Percentiles rank a stretch among this genome's conserved stretches.
Conservation (phyloP, 2,329 filamentous ascomycete species). For the Cercospora sojina region DNA sequence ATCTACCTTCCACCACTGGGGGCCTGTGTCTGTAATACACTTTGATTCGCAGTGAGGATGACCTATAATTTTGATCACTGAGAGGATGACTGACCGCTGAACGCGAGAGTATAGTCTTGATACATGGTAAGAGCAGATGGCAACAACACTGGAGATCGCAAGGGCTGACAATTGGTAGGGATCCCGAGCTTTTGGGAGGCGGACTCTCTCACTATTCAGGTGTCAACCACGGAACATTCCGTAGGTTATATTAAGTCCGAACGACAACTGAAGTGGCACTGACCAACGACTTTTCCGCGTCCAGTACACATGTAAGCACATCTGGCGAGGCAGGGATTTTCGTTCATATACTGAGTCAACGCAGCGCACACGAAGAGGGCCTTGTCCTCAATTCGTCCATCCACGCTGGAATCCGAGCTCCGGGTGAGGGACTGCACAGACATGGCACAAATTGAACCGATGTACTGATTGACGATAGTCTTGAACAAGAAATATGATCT, state of each 20-base stretch:
- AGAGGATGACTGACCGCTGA: background rate
- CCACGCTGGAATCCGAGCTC: slow-evolving; percentile 62
- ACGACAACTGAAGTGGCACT: background rate
- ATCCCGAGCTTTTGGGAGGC: slow-evolving; percentile 56
- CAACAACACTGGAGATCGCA: background rate
- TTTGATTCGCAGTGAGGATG: slow-evolving; percentile 54
- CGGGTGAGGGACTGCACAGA: slow-evolving; percentile 27
- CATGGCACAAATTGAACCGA: background rate
- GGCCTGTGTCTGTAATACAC: slow-evolving; percentile 57
- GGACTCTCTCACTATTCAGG: slow-evolving; percentile 60
- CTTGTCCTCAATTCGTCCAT: slow-evolving; percentile 59
- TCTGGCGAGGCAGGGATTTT: slow-evolving; percentile 30
- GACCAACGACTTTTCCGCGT: background rate
- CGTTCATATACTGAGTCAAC: slow-evolving; percentile 39
- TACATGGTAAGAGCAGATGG: background rate
- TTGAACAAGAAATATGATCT: slow-evolving; percentile 52
- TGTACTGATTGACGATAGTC: slow-evolving; percentile 32
- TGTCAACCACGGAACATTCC: slow-evolving; percentile 61
- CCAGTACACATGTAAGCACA: slow-evolving; percentile 1
- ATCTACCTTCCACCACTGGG: slow-evolving; percentile 53
- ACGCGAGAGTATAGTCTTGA: slow-evolving; percentile 3
- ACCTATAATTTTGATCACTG: background rate
- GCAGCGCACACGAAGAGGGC: slow-evolving; percentile 62
- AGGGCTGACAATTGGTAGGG: slow-evolving; percentile 36
- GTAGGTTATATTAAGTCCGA: background rate